A percentile compares a stretch with the other conserved stretches of the same genome.
Evolutionary conservation across 1,139 yeast species (phyloP).

Genomic region (Meyerozyma smithsonii): DNA sequence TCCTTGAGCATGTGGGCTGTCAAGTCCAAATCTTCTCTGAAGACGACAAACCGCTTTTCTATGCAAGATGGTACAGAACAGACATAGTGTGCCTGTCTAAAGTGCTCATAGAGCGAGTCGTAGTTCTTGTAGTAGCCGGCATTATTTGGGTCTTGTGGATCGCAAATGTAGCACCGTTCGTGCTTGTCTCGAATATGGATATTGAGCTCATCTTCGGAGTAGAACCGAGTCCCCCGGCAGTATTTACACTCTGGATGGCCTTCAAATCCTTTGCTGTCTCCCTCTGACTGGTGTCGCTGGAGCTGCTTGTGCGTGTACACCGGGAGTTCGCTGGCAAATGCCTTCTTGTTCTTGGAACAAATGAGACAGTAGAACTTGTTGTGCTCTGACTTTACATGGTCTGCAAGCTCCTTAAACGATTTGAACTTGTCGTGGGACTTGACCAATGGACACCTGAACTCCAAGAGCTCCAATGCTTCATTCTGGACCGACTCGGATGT

Average conservation of each 20-base stretch:
- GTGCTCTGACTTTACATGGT: conserved; percentile 63
- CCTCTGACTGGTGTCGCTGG: conserved; percentile 57
- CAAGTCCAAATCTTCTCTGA: conserved; percentile 78
- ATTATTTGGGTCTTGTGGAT: conserved; percentile 54
- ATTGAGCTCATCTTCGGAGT: conserved; percentile 83
- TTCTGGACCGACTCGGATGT: conserved; percentile 39
- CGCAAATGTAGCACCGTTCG: conserved; percentile 89
- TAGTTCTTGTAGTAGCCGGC: conserved; percentile 82
- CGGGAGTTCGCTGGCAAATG: conserved; percentile 68
- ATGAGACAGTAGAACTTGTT: conserved; percentile 64
- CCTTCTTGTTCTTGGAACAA: conserved; percentile 71
- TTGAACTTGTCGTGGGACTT: conserved; percentile 38
- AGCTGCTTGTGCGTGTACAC: conserved; percentile 60
- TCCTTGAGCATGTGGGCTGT: conserved; percentile 85
- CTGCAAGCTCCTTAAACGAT: conserved; percentile 54
- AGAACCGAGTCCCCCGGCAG: conserved; percentile 70
- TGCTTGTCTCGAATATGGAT: conserved; percentile 80
- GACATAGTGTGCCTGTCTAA: conserved; percentile 64
- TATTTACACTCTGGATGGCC: conserved; percentile 92
- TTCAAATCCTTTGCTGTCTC: conserved; percentile 61
- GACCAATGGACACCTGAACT: conserved; percentile 50
- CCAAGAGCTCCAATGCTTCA: conserved; percentile 48
- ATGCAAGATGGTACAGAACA: conserved; percentile 82
- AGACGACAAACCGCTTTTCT: conserved; percentile 88
- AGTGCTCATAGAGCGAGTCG: conserved; percentile 69